Conservation (phyloP, 495 filamentous ascomycete species). For the Cercophora sp. region DNA sequence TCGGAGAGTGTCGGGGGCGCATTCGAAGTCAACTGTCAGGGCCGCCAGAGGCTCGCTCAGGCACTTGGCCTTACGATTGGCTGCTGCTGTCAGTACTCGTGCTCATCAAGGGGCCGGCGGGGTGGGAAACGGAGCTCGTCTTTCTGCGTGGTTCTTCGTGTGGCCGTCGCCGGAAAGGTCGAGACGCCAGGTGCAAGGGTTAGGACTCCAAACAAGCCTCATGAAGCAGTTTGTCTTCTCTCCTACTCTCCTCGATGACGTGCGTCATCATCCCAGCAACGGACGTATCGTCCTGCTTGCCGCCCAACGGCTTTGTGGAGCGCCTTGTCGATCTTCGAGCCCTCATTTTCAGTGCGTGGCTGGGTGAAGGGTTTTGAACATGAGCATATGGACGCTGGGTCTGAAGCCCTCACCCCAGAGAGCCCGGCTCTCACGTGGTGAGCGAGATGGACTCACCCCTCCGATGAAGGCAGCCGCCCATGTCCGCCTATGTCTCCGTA, state of each 20-base stretch:
- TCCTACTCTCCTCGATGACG: conserved; percentile 8
- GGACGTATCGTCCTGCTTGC: conserved; percentile 12
- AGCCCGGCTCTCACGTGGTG: conserved; percentile 24
- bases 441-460: conserved; percentile 15
- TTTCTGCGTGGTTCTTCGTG: neutral
- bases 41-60: too few relatives aligned
- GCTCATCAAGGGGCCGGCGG: too few relatives aligned
- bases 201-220: too few relatives aligned
- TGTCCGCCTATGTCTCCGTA: conserved; percentile 30
- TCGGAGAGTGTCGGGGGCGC: neutral
- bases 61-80: too few relatives aligned
- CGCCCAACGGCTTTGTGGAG: conserved; percentile 11
- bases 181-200: too few relatives aligned
- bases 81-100: too few relatives aligned
- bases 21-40: too few relatives aligned
- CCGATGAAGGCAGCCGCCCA: too few relatives aligned
- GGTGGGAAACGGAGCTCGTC: too few relatives aligned
- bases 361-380: conserved; percentile 6
- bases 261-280: conserved; percentile 18
- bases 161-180: too few relatives aligned
- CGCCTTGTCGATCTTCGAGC: conserved; percentile 9
- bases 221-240: too few relatives aligned
- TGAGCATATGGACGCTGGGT: neutral
- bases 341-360: too few relatives aligned
- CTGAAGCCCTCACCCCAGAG: neutral